phyloP scores from a whole-genome alignment of 768 basidiomycete genomes.

The Macrolepiota dolichaula region DNA sequence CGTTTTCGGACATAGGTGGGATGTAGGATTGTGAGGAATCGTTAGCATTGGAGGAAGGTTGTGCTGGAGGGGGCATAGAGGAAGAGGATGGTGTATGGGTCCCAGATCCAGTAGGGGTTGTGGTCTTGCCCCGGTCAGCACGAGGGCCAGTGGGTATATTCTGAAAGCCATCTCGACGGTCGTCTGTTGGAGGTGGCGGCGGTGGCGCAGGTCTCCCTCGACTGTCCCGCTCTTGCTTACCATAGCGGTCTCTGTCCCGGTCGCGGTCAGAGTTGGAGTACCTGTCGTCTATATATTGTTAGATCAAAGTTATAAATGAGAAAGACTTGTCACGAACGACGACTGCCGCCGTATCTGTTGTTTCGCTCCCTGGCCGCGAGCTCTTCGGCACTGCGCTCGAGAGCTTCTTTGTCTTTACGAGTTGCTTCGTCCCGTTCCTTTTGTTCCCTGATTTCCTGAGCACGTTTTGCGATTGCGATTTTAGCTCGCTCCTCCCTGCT shows the following conservation, averaged over 20 bases:
- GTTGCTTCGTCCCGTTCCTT: constrained; percentile 61
- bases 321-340: constrained; percentile 32
- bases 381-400: constrained; percentile 77
- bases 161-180: constrained; percentile 47
- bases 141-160: constrained; percentile 85
- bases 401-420: constrained; percentile 57
- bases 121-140: constrained; percentile 58
- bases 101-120: constrained; percentile 18
- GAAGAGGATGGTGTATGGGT: constrained; percentile 30
- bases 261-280: constrained; percentile 41
- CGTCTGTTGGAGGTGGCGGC: constrained; percentile 25
- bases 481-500: constrained; percentile 89
- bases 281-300: constrained; percentile 43
- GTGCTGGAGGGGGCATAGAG: constrained; percentile 47
- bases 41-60: constrained; percentile 26
- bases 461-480: constrained; percentile 83
- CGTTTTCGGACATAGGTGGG: constrained; percentile 75
- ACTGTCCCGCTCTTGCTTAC: constrained; percentile 16
- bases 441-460: constrained; percentile 76
- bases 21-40: constrained; percentile 37
- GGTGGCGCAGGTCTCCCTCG: constrained; percentile 31
- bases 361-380: constrained; percentile 43
- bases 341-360: constrained; percentile 34
- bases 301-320: constrained; percentile 10
- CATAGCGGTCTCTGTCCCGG: constrained; percentile 37